phyloP scores from a whole-genome alignment of 257 asterid genomes.

The Cruciata laevipes region DNA sequence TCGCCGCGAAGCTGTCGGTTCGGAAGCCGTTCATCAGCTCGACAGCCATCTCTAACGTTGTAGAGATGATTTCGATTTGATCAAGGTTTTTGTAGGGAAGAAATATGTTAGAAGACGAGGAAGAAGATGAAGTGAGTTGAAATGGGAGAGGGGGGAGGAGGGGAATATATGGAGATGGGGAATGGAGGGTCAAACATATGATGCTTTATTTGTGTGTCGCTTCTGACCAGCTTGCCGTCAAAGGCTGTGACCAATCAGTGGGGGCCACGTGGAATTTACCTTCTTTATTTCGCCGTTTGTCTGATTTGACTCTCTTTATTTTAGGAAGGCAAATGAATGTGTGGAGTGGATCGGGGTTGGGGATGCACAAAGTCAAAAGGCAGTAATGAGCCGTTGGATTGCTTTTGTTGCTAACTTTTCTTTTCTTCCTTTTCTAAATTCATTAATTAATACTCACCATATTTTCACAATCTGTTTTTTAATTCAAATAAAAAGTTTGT shows the following conservation, averaged over 20 bases:
- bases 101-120: background rate
- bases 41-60: conserved; percentile 45
- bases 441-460: too few species aligned
- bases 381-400: conserved; percentile 63
- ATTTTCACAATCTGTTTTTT: too few species aligned
- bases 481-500: too few species aligned
- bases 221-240: conserved; percentile 38
- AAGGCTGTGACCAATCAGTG: conserved; percentile 24
- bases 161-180: conserved; percentile 5
- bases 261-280: conserved; percentile 22
- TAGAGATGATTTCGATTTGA: background rate
- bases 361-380: conserved; percentile 53
- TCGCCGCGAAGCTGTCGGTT: conserved; percentile 22
- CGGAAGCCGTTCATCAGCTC: conserved; percentile 54
- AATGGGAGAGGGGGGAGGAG: conserved; percentile 9
- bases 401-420: background rate
- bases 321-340: conserved; percentile 4
- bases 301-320: conserved; percentile 3
- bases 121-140: background rate
- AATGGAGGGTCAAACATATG: conserved; percentile 42
- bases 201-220: conserved; percentile 25
- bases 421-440: background rate
- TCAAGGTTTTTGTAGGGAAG: background rate
- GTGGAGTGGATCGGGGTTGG: conserved; percentile 11
- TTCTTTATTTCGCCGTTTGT: conserved; percentile 10